Conservation (phyloP, 169 alveolate species). For the Ichthyophthirius multifiliis region DNA sequence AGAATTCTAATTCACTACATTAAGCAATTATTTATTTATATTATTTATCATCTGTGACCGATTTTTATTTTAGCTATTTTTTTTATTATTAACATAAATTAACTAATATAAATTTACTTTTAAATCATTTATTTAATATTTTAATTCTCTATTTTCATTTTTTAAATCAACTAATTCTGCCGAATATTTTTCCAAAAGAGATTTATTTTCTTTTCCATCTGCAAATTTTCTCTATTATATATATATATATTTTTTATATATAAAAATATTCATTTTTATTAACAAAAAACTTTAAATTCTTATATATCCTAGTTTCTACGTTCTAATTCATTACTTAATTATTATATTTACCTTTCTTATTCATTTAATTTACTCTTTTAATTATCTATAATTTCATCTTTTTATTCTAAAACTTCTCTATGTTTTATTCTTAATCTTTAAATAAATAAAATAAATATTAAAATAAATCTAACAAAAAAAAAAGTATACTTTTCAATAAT, state of each 20-base stretch:
- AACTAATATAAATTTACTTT: background rate
- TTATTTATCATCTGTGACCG: background rate
- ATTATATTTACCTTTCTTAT: background rate
- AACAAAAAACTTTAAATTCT: background rate
- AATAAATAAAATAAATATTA: background rate
- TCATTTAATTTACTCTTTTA: background rate
- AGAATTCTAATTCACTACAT: background rate
- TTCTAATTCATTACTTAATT: background rate
- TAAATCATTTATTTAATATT: background rate
- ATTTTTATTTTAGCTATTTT: background rate
- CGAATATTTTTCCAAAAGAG: background rate
- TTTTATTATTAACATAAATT: background rate
- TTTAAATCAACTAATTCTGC: background rate
- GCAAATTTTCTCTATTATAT: background rate
- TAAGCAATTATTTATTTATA: background rate
- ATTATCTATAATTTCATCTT: background rate
- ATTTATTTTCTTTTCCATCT: background rate
- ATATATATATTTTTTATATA: background rate
- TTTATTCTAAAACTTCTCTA: background rate
- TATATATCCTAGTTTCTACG: background rate
- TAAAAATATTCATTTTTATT: background rate
- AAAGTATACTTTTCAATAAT: background rate
- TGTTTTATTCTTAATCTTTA: background rate
- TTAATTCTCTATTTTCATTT: background rate
- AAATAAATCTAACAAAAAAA: background rate